These are phyloP conservation scores for Sonneratia alba DNA, from an alignment of 345 rosid genomes.

Conservation along the genomic window DNA sequence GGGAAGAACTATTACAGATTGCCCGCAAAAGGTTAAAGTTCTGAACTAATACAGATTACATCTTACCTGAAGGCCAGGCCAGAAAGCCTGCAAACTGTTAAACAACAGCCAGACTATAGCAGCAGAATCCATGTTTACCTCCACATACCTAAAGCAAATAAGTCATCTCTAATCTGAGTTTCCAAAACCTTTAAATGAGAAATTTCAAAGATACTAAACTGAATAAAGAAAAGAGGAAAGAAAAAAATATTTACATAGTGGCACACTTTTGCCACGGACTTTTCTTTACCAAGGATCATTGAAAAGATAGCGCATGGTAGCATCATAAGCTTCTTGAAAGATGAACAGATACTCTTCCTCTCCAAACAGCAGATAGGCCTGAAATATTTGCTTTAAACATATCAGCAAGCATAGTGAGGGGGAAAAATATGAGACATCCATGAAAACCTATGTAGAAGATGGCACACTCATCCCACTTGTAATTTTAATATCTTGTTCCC, in stretches of 20 bases:
- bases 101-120: slow-evolving; percentile 94
- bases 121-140: slow-evolving; percentile 98
- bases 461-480: neutral
- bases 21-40: neutral
- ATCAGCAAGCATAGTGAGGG: neutral
- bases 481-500: neutral
- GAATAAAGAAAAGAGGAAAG: slow-evolving; percentile 5
- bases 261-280: slow-evolving; percentile 17
- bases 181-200: neutral
- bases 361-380: slow-evolving; percentile 93
- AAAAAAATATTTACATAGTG: slow-evolving; percentile 19
- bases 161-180: neutral
- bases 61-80: slow-evolving; percentile 99
- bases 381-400: slow-evolving; percentile 18
- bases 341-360: slow-evolving; percentile 89
- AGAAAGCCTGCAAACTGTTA: slow-evolving; percentile 97
- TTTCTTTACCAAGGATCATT: slow-evolving; percentile 88
- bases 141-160: slow-evolving; percentile 69
- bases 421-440: neutral
- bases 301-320: slow-evolving; percentile 81
- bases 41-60: neutral
- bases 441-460: neutral
- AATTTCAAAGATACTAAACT: neutral
- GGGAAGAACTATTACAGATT: neutral
- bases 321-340: slow-evolving; percentile 88